Conservation (phyloP, 345 rosid species). For the Brassica carinata region DNA sequence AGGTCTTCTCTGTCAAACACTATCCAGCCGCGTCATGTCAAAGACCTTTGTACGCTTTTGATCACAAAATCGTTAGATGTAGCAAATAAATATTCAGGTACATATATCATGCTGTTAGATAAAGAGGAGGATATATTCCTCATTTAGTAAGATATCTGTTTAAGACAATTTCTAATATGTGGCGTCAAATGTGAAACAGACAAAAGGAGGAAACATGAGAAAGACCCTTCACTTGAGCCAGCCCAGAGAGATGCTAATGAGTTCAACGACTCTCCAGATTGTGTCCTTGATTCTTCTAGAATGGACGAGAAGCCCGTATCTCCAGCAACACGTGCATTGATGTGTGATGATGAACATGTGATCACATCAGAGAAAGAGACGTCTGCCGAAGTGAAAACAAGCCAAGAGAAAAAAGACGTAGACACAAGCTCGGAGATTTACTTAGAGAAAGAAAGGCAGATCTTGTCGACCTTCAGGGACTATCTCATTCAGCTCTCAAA, state of each 20-base stretch:
- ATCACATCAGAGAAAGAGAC: slow-evolving; percentile 34
- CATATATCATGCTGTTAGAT: slow-evolving; percentile 12
- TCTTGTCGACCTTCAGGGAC: slow-evolving; percentile 55
- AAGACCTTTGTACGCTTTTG: slow-evolving; percentile 62
- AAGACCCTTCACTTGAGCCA: slow-evolving; percentile 33
- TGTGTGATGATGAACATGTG: slow-evolving; percentile 66
- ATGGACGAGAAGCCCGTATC: slow-evolving; percentile 42
- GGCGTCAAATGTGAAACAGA: slow-evolving; percentile 22
- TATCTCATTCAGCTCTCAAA: slow-evolving; percentile 52
- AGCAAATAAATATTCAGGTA: slow-evolving; percentile 53
- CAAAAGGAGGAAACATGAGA: slow-evolving; percentile 5
- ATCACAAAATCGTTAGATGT: slow-evolving; percentile 54
- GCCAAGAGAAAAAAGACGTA: slow-evolving; percentile 30
- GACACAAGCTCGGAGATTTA: slow-evolving; percentile 45
- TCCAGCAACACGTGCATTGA: slow-evolving; percentile 60
- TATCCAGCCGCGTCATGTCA: slow-evolving; percentile 55
- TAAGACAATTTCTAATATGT: slow-evolving; percentile 4
- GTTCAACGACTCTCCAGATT: slow-evolving; percentile 34
- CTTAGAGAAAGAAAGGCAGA: slow-evolving; percentile 57
- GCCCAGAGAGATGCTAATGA: slow-evolving; percentile 34
- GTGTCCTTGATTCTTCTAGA: slow-evolving; percentile 34
- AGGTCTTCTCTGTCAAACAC: slow-evolving; percentile 66
- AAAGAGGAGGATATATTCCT: slow-evolving; percentile 4
- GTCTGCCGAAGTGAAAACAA: slow-evolving; percentile 23
- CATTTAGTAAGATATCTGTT: slow-evolving; percentile 7